Percentiles rank a stretch among this genome's conserved stretches.
Conservation (phyloP, 176 grass and related monocot genomes). For the Paspalum notatum region DNA sequence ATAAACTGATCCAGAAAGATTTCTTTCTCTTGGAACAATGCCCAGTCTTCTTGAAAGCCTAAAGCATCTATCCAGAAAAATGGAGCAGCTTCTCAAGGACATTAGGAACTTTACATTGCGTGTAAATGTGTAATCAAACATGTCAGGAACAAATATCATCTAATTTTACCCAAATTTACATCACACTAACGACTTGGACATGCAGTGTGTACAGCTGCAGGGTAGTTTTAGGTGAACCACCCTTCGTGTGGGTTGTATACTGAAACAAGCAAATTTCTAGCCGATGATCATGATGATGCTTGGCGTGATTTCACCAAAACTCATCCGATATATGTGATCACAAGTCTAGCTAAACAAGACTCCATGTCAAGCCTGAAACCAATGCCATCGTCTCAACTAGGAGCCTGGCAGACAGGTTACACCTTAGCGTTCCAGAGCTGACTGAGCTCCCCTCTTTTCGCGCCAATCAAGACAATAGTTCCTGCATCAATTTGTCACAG, state of each 20-base stretch:
- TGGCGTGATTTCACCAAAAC: constrained; percentile 1
- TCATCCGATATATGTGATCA: not conserved
- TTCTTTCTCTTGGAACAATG: not conserved
- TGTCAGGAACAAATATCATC: not conserved
- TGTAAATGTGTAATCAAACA: not conserved
- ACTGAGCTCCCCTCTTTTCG: constrained; percentile 70
- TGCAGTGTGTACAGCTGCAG: not conserved
- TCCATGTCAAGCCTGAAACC: not conserved
- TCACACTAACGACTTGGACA: not conserved
- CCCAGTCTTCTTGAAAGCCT: not conserved
- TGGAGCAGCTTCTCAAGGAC: not conserved
- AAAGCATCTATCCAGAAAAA: not conserved
- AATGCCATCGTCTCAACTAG: constrained; percentile 2
- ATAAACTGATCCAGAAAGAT: not conserved
- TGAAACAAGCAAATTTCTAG: constrained; percentile 1
- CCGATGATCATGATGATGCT: not conserved
- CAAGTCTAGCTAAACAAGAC: constrained; percentile 19
- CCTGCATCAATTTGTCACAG: constrained; percentile 44
- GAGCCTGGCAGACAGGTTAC: not conserved
- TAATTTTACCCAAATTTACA: constrained; percentile 23
- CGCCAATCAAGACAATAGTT: constrained; percentile 52
- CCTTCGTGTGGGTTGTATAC: not conserved
- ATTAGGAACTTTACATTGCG: not conserved
- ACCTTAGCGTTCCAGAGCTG: constrained; percentile 75
- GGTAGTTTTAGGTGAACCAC: constrained; percentile 16